Conservation (phyloP, 2,329 filamentous ascomycete genomes). For the Aspergillus cejpii region DNA sequence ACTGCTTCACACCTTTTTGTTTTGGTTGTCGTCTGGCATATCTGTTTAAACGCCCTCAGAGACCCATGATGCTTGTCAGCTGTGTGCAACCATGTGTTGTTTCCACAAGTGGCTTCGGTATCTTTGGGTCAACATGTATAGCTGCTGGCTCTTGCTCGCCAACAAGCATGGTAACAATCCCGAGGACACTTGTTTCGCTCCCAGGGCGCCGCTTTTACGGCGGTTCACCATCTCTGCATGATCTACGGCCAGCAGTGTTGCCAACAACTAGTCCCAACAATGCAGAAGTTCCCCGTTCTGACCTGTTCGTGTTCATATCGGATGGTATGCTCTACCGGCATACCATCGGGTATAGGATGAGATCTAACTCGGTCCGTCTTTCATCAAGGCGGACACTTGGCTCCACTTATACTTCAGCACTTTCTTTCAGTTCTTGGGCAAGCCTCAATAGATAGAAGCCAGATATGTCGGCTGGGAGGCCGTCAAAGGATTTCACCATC, state of each 20-base stretch:
- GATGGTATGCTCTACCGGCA: background rate
- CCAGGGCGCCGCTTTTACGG: background rate
- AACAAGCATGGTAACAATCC: background rate
- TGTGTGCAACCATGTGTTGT: background rate
- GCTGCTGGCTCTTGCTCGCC: background rate
- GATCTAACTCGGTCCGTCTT: background rate
- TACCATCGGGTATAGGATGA: background rate
- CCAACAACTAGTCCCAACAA: background rate
- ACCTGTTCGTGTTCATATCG: background rate
- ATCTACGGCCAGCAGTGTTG: background rate
- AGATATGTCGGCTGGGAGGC: slow-evolving; percentile 59
- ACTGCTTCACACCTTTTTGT: no score
- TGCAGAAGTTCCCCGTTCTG: background rate
- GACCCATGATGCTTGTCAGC: background rate
- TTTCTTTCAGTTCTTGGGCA: slow-evolving; percentile 56
- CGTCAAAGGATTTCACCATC: slow-evolving; percentile 46
- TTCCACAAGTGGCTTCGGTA: background rate
- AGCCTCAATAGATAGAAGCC: slow-evolving; percentile 69
- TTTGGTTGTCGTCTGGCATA: no score
- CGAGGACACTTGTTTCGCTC: background rate
- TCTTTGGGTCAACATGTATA: background rate
- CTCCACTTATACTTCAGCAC: slow-evolving; percentile 18
- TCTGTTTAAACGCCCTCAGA: no score
- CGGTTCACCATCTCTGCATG: background rate
- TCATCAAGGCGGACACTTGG: background rate